phyloP scores from a whole-genome alignment of 2,329 filamentous ascomycete species.

The Metarhizium anisopliae region DNA sequence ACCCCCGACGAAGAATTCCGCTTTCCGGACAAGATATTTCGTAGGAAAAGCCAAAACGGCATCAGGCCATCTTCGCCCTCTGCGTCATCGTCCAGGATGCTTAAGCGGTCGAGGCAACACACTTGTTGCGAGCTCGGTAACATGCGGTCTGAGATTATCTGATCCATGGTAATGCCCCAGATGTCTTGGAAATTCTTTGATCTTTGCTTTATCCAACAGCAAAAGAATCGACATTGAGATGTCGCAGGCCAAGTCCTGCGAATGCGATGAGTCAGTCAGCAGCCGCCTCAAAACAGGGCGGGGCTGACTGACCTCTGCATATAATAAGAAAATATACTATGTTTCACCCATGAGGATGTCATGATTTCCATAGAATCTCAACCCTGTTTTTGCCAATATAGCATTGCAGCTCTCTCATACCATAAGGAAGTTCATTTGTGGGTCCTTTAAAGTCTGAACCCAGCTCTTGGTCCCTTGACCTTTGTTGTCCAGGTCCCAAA shows the following conservation, averaged over 20 bases:
- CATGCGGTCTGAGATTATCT: background rate
- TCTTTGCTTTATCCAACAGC: background rate
- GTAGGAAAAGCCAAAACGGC: slow-evolving; percentile 17
- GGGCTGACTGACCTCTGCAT: too few relatives aligned
- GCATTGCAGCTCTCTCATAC: slow-evolving; percentile 18
- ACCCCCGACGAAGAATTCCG: slow-evolving; percentile 7
- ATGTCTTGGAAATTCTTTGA: background rate
- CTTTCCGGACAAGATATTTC: slow-evolving; percentile 11
- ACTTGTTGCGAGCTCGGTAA: slow-evolving; percentile 8
- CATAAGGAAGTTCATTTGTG: slow-evolving; percentile 34
- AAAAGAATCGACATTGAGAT: background rate
- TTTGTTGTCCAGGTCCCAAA: slow-evolving; percentile 32
- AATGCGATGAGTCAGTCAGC: background rate
- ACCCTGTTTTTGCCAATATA: background rate
- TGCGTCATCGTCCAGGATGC: slow-evolving; percentile 13
- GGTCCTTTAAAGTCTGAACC: slow-evolving; percentile 34
- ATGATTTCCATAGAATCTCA: background rate
- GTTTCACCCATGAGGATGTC: background rate
- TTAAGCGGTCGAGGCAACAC: slow-evolving; percentile 21
- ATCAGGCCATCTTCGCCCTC: slow-evolving; percentile 15
- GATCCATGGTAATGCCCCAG: background rate
- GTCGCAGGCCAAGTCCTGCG: background rate
- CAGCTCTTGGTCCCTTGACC: slow-evolving; percentile 24
- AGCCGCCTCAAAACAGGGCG: too few relatives aligned
- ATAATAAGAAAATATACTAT: too few relatives aligned